A percentile compares a stretch with the other conserved stretches of the same genome.
These are phyloP conservation scores for Phytophthora tubulina DNA, from an alignment of 352 stramenopile genomes.

Conservation along the genomic window DNA sequence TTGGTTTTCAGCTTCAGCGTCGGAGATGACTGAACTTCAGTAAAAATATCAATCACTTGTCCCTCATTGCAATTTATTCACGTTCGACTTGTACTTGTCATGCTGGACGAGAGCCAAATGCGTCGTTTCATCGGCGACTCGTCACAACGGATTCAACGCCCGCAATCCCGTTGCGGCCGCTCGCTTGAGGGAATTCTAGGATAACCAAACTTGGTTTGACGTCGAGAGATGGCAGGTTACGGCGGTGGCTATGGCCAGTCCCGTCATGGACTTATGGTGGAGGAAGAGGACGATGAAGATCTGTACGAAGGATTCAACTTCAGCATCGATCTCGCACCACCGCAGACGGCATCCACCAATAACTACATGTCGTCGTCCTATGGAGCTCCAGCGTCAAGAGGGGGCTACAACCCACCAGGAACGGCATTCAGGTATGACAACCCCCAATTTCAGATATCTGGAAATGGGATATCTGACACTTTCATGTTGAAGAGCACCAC, in stretches of 20 bases:
- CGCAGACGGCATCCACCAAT: conserved; percentile 70
- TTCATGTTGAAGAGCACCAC: conserved; percentile 52
- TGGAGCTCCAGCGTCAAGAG: conserved; percentile 60
- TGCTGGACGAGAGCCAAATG: conserved; percentile 8
- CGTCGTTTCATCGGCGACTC: conserved; percentile 48
- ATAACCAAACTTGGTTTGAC: conserved; percentile 14
- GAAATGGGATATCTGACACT: background rate
- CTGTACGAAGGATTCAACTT: conserved; percentile 94
- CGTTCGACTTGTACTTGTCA: conserved; percentile 1
- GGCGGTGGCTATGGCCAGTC: conserved; percentile 63
- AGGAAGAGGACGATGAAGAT: conserved; percentile 89
- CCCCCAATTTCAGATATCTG: background rate
- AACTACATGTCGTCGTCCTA: conserved; percentile 72
- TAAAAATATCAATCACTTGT: background rate
- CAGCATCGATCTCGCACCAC: conserved; percentile 81
- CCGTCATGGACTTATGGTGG: conserved; percentile 68
- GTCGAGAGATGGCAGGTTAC: conserved; percentile 47
- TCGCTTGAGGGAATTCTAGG: conserved; percentile 19
- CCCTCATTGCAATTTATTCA: too few species aligned
- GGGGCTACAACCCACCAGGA: conserved; percentile 71
- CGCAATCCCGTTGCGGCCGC: conserved; percentile 36
- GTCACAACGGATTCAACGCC: conserved; percentile 36
- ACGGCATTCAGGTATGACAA: conserved; percentile 70
- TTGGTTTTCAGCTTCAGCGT: conserved; percentile 27
- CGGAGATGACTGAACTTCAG: conserved; percentile 17